Evolutionary conservation across 331 rosid species (phyloP), one percentile per base, ranked within the genome.

Genomic region (Telfairia occidentalis): DNA sequence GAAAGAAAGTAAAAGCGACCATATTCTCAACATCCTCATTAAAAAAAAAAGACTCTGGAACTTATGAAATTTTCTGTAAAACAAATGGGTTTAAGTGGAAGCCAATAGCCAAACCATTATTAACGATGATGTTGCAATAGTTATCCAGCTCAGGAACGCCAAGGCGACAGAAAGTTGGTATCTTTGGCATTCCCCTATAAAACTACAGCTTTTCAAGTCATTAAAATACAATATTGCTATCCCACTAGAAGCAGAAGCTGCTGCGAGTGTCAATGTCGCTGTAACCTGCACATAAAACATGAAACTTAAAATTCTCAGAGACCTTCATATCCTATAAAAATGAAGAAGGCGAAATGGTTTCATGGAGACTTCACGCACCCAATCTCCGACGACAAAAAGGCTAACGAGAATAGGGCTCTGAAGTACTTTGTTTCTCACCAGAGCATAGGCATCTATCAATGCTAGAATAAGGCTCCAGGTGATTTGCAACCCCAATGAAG

Each of bases 361-460:
- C 58, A 67, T 37, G 78, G 87, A 83, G 75, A 50, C 96, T 87
- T 50, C n/a, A n/a, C n/a, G n/a, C n/a, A 90, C 98, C 98, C 98
- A 92, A 77, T 92, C 98, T 82, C 97, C 98, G 52, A 90, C 90
- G 7, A 84, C 86, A 16, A 86, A 92, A 82, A 92, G 97, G 89
- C 98, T 90, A 78, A 92, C 84, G 37, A 90, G 77, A 26, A 89
- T 82, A 18, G 85, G 87, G 57, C 86, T 89, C 79, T 85, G 96
- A 70, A 92, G 85, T 80, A 76, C 86, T 80, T 86, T 90, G 84
- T 86, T 87, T 79, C 83, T 87, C 84, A 70, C 73, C 82, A 90
- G 78, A 53, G 97, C 92, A 77, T 90, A 87, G 75, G 90, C 92
- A 78, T 92, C 98, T 59, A 90, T 53, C 57, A 85, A 65, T 74